Conservation (phyloP, 768 basidiomycete species). For the Crucibulum laeve region DNA sequence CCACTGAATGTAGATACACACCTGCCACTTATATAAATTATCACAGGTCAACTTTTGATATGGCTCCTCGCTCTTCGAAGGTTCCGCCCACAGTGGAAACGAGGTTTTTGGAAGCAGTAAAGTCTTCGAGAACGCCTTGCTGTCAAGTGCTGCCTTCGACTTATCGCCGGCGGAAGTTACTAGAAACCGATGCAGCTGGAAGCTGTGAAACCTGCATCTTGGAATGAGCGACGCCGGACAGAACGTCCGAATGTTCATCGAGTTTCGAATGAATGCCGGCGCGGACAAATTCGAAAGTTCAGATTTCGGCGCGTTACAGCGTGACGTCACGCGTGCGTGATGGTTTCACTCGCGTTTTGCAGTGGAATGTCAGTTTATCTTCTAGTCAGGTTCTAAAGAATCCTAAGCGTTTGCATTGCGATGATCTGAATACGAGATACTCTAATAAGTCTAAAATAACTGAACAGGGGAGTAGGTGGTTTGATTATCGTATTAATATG, state of each 20-base stretch:
- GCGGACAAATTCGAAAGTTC: background rate
- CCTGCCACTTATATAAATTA: conserved; percentile 78
- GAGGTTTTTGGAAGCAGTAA: conserved; percentile 78
- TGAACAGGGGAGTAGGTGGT: too few relatives aligned
- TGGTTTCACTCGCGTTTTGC: too few relatives aligned
- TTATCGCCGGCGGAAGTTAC: background rate
- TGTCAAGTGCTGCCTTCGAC: conserved; percentile 15
- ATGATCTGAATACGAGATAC: too few relatives aligned
- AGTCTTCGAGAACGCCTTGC: conserved; percentile 47
- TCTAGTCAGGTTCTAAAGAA: too few relatives aligned
- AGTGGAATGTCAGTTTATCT: too few relatives aligned
- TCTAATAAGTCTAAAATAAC: too few relatives aligned
- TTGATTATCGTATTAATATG: too few relatives aligned
- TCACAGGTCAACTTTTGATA: conserved; percentile 65
- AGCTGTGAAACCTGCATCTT: background rate
- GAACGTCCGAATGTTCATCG: conserved; percentile 5
- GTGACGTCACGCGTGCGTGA: conserved; percentile 2
- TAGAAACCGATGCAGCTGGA: background rate
- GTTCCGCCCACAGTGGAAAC: conserved; percentile 72
- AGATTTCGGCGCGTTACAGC: background rate
- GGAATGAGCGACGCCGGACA: conserved; percentile 2
- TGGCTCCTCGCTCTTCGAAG: conserved; percentile 53
- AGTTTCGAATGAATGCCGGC: background rate
- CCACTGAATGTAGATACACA: conserved; percentile 22
- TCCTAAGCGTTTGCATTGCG: too few relatives aligned